Evolutionary conservation across 2,329 filamentous ascomycete genomes (phyloP).

Genomic region (Hypomyces rosellus): DNA sequence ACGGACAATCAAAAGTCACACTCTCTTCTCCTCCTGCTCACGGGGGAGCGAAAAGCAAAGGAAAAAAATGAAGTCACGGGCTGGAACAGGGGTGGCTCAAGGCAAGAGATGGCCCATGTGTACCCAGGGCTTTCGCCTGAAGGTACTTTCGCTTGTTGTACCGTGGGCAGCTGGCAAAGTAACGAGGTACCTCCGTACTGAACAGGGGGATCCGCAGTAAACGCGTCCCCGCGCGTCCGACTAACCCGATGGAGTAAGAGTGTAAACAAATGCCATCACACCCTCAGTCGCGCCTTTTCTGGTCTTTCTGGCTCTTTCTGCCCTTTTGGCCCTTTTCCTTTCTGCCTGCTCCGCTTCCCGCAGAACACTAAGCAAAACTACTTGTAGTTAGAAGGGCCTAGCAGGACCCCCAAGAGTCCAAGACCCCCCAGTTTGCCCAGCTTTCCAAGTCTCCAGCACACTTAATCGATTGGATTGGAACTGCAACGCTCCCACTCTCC

Average conservation of each 20-base stretch:
- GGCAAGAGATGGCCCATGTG: background rate
- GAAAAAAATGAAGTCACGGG: background rate
- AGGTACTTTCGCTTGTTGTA: background rate
- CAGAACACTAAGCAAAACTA: too few relatives aligned
- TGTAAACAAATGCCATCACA: slow-evolving; percentile 34
- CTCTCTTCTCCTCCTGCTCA: too few relatives aligned
- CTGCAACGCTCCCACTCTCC: background rate
- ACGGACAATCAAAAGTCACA: background rate
- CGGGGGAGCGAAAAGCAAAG: too few relatives aligned
- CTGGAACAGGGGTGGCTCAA: background rate
- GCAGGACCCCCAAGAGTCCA: background rate
- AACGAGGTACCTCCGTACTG: background rate
- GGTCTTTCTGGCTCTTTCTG: background rate
- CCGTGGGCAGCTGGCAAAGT: background rate
- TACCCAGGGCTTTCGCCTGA: background rate
- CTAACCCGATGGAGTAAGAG: slow-evolving; percentile 24
- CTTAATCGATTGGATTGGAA: background rate
- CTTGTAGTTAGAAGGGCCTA: background rate
- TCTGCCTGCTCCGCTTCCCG: too few relatives aligned
- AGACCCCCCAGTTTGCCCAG: background rate
- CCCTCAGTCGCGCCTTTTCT: slow-evolving; percentile 13
- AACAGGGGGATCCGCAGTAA: slow-evolving; percentile 15
- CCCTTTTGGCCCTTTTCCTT: too few relatives aligned
- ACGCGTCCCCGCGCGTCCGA: slow-evolving; percentile 28
- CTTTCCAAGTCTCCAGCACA: background rate